Conservation (phyloP, 2,329 filamentous ascomycete species). For the Ophiobolus disseminans region DNA sequence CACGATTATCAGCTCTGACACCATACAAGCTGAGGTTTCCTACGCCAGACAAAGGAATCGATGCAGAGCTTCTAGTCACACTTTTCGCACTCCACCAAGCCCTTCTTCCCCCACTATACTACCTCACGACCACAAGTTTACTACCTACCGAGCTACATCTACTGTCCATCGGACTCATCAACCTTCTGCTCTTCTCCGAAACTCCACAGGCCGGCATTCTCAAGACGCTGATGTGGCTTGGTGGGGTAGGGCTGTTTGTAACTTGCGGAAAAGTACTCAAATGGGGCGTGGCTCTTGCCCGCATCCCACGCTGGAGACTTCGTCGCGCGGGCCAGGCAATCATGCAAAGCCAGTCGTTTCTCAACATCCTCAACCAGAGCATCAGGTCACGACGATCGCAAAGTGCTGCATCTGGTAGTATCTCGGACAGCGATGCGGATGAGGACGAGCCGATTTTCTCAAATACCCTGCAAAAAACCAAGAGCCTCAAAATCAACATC, state of each 20-base stretch:
- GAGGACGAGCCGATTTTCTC: conserved; percentile 46
- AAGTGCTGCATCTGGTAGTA: conserved; percentile 21
- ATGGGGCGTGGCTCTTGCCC: conserved; percentile 84
- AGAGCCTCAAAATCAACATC: conserved; percentile 39
- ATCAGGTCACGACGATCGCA: conserved; percentile 34
- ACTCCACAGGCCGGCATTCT: conserved; percentile 63
- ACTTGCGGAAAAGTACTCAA: conserved; percentile 75
- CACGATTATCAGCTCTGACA: conserved; percentile 39
- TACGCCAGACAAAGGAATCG: conserved; percentile 46
- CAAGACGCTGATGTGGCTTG: conserved; percentile 55
- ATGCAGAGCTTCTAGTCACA: conserved; percentile 66
- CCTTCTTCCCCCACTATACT: conserved; percentile 74
- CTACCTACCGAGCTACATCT: conserved; percentile 87
- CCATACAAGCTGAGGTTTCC: conserved; percentile 47
- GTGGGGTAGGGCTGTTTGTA: conserved; percentile 78
- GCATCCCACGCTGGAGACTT: conserved; percentile 92
- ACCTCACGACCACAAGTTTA: conserved; percentile 87
- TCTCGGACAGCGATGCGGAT: conserved; percentile 56
- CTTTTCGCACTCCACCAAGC: conserved; percentile 86
- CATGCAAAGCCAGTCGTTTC: conserved; percentile 52
- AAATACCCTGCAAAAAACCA: conserved; percentile 31
- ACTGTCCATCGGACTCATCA: conserved; percentile 81
- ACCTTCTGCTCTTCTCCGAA: conserved; percentile 76
- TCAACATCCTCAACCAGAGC: conserved; percentile 50
- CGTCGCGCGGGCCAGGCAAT: conserved; percentile 61